Base-by-base conservation (phyloP, 2,329 filamentous ascomycete species). In the Cladophialophora chaetospira region DNA sequence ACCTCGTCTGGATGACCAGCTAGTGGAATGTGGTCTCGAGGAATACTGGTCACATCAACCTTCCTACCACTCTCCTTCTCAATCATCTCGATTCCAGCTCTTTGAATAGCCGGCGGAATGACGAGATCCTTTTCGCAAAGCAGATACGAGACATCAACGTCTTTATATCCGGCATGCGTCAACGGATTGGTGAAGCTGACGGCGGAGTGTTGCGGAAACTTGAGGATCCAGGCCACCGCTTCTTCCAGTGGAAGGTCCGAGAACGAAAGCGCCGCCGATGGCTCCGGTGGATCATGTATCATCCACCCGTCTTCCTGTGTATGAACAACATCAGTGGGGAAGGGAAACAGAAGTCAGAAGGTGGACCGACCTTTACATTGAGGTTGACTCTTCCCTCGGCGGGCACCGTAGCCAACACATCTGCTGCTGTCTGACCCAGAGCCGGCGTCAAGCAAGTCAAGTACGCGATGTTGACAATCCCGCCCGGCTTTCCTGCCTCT, bases 101-200 rank as follows among this genome's bases (percentile, higher is more conserved):
- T 65, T 55, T 73, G 71, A 28, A 66, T 47, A 6, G 63, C 45
- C 2, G 69, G 66, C 2, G 62, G 48, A 8, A 73, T 53, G n/a
- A 64, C 63, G 19, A 36, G 38, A 51, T 74, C 72, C 5, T 70
- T 62, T 35, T 66, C 63, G 31, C 67, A 68, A 29, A 72, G 35
- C 11, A 74, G 63, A 56, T 69, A 75, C 9, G 69, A 72, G 1
- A 70, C 68, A 0, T 70, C 69, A 2, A 73, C 58, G 38, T 72
- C 63, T 55, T 68, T 69, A 59, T 72, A 73, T 0, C 68, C 71
- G 4, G 66, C 36, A 55, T 73, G 65, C 3, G 68, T 70, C 21
- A 73, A 42, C 36, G 58, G 55, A 6, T 65, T 63, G 1, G 47
- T 57, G 53, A 74, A 73, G 38, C 66, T 68, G 13, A 60, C 43